Evolutionary conservation across 208 protist genomes (phyloP).

Genomic region (Polymyxa betae): DNA sequence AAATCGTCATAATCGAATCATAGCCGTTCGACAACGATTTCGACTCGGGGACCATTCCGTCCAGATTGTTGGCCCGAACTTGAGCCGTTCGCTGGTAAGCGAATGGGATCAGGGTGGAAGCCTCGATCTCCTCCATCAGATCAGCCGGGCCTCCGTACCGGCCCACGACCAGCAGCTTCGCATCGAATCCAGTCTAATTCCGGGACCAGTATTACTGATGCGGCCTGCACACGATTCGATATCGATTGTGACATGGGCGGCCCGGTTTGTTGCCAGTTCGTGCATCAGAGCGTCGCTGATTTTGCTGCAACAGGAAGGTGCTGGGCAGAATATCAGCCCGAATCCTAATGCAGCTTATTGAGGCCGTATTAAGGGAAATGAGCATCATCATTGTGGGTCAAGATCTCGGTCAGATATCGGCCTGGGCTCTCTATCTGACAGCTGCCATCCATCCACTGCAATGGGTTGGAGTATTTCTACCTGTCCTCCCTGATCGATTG

Average conservation of each 20-base stretch:
- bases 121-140: neutral
- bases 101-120: neutral
- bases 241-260: neutral
- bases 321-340: neutral
- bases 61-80: neutral
- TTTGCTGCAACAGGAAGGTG: neutral
- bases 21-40: too few species aligned
- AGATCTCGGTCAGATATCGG: neutral
- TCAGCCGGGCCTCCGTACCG: neutral
- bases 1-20: too few species aligned
- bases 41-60: neutral
- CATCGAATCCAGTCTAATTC: neutral
- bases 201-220: too few species aligned
- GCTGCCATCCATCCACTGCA: constrained; percentile 1
- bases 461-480: constrained; percentile 49
- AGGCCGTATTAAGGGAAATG: neutral
- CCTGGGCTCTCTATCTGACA: neutral
- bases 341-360: neutral
- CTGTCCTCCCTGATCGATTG: constrained; percentile 26
- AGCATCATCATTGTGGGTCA: neutral
- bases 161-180: neutral
- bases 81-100: neutral
- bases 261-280: too few species aligned
- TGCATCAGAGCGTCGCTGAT: neutral
- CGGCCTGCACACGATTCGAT: too few species aligned